Evolutionary conservation across 164 flowering plant species (phyloP).

Genomic region (Piper longum): DNA sequence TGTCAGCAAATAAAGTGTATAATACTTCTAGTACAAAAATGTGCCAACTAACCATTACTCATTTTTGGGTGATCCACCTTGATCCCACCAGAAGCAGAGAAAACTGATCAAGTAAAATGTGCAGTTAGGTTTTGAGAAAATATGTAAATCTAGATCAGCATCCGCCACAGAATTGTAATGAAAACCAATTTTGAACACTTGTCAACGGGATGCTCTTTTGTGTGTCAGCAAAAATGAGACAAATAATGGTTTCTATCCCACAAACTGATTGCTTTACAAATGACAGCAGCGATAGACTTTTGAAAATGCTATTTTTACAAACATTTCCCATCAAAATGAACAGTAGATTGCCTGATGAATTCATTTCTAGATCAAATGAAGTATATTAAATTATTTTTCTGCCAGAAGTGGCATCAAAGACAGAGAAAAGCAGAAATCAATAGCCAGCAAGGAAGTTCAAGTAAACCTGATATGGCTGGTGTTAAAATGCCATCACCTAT

Average conservation of each 20-base stretch:
- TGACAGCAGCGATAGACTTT: not conserved
- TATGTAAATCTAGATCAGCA: not conserved
- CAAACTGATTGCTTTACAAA: not conserved
- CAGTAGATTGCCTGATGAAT: not conserved
- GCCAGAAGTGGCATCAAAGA: no score
- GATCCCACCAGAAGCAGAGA: slow-evolving; percentile 96
- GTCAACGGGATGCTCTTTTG: not conserved
- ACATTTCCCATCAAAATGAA: not conserved
- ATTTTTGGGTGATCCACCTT: slow-evolving; percentile 64
- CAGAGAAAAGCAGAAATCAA: not conserved
- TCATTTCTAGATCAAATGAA: not conserved
- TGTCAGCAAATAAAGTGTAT: not conserved
- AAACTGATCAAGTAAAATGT: slow-evolving; percentile 36
- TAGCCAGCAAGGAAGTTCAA: not conserved
- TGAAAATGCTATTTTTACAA: not conserved
- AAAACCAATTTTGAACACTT: not conserved
- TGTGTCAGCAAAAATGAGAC: not conserved
- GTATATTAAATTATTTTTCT: no score
- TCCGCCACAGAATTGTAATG: not conserved
- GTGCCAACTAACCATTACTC: slow-evolving; percentile 42
- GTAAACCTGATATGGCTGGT: slow-evolving; percentile 88
- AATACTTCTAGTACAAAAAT: not conserved
- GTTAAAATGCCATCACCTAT: slow-evolving; percentile 97
- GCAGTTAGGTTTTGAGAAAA: not conserved
- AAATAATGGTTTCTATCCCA: not conserved